Evolutionary conservation across 2,329 filamentous ascomycete genomes (phyloP).

Genomic region (Fusarium ramigenum): DNA sequence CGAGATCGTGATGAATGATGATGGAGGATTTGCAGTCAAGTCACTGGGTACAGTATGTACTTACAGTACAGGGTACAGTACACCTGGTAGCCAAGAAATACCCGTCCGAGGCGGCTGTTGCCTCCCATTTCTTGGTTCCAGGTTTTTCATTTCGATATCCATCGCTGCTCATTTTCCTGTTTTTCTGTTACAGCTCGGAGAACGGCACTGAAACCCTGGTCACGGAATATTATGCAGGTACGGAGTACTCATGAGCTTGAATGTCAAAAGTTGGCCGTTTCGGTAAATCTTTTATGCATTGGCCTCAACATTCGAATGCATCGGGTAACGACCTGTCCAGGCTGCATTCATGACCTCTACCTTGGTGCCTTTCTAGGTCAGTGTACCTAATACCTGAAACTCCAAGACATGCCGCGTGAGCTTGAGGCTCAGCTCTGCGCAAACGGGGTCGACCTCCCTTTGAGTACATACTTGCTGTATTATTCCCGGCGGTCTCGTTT

Average conservation of each 20-base stretch:
- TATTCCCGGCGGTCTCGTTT: constrained; percentile 13
- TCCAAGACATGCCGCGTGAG: constrained; percentile 6
- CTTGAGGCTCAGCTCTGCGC: constrained; percentile 19
- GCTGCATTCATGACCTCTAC: not conserved
- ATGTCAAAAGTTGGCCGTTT: not conserved
- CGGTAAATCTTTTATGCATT: not conserved
- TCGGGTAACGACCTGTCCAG: not conserved
- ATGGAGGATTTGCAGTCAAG: constrained; percentile 7
- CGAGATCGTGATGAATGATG: constrained; percentile 28
- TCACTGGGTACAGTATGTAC: not conserved
- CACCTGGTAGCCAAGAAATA: constrained; percentile 6
- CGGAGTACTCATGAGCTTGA: constrained; percentile 2
- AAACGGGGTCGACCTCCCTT: not conserved
- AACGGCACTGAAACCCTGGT: constrained; percentile 15
- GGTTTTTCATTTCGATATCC: not conserved
- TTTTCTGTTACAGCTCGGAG: constrained; percentile 5
- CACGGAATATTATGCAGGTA: constrained; percentile 24
- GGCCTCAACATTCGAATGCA: not conserved
- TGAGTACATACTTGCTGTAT: not conserved
- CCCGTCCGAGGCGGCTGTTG: not conserved
- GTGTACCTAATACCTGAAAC: not conserved
- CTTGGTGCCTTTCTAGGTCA: not conserved
- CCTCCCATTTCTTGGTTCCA: constrained; percentile 7
- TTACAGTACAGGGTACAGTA: not conserved
- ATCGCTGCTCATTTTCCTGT: constrained; percentile 6